Percentiles rank a stretch among this genome's conserved stretches.
Evolutionary conservation across 768 basidiomycete species (phyloP).

Genomic region (Tricholoma furcatifolium): DNA sequence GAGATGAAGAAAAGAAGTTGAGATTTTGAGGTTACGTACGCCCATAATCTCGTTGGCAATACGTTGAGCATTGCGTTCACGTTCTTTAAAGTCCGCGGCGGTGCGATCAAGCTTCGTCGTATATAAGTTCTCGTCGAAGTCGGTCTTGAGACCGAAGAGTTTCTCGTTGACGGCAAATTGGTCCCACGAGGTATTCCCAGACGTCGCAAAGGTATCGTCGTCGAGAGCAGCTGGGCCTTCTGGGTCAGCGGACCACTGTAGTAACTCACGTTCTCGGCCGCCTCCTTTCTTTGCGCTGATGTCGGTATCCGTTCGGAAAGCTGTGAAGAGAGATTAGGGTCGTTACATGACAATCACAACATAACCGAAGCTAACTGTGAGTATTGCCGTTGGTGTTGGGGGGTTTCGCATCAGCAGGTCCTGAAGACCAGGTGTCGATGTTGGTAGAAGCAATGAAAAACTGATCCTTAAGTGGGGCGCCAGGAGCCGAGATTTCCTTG

Average conservation of each 20-base stretch:
- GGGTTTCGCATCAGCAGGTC: conserved; percentile 67
- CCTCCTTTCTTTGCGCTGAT: conserved; percentile 58
- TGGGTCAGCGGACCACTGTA: conserved; percentile 66
- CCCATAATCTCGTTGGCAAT: conserved; percentile 91
- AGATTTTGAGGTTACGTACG: conserved; percentile 42
- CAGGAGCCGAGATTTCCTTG: conserved; percentile 67
- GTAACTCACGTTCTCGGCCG: conserved; percentile 72
- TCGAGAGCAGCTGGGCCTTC: conserved; percentile 44
- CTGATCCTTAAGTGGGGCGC: conserved; percentile 66
- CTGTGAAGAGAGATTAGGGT: conserved; percentile 33
- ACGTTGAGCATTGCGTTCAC: conserved; percentile 81
- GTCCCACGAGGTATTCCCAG: conserved; percentile 66
- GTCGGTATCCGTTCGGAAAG: conserved; percentile 81
- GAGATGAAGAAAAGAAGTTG: conserved; percentile 3
- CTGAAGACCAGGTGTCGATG: conserved; percentile 72
- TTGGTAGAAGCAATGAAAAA: conserved; percentile 70
- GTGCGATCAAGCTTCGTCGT: conserved; percentile 90
- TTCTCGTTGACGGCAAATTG: conserved; percentile 94
- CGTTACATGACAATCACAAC: conserved; percentile 1
- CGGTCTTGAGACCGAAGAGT: conserved; percentile 87
- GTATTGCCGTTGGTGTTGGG: conserved; percentile 71
- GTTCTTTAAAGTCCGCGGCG: conserved; percentile 84
- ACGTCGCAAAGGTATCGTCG: conserved; percentile 67
- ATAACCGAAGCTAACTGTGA: conserved; percentile 41
- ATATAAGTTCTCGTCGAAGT: conserved; percentile 92